Evolutionary conservation across 1,284 basidiomycete genomes (phyloP).

Genomic region (Microbotryum silenes-acaulis): DNA sequence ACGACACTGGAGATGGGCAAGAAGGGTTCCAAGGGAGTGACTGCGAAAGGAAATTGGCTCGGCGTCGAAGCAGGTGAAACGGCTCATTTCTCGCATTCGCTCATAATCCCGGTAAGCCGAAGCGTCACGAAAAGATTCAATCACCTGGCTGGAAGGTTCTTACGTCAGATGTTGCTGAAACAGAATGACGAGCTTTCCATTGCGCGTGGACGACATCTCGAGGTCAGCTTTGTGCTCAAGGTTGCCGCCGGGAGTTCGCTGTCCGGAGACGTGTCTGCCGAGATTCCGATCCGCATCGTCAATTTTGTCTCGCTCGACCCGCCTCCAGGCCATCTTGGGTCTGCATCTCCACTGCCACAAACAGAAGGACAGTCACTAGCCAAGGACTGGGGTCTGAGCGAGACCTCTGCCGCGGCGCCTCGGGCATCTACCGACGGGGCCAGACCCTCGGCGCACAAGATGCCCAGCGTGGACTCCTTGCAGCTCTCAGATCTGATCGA

Average conservation of each 20-base stretch:
- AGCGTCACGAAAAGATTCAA: too few species aligned
- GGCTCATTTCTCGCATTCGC: constrained; percentile 55
- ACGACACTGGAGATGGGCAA: constrained; percentile 60
- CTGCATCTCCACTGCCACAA: constrained; percentile 4
- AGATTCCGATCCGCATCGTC: constrained; percentile 63
- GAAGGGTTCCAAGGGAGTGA: constrained; percentile 58
- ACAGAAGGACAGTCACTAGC: constrained; percentile 6
- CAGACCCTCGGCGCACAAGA: constrained; percentile 4
- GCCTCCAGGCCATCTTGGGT: constrained; percentile 46
- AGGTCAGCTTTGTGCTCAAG: constrained; percentile 68
- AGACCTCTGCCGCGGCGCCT: not conserved
- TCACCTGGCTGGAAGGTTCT: not conserved
- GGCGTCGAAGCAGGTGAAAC: constrained; percentile 61
- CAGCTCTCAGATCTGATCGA: constrained; percentile 20
- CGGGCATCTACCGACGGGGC: not conserved
- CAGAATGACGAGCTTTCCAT: constrained; percentile 69
- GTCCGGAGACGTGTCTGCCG: constrained; percentile 57
- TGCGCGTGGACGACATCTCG: constrained; percentile 63
- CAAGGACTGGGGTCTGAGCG: constrained; percentile 17
- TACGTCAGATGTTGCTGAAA: constrained; percentile 2
- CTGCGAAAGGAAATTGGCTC: constrained; percentile 79
- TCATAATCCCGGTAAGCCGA: constrained; percentile 62
- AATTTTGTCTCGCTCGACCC: constrained; percentile 76
- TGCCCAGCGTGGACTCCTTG: constrained; percentile 24
- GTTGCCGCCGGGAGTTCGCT: constrained; percentile 63